A percentile compares a stretch with the other conserved stretches of the same genome.
These are phyloP conservation scores for Sphaerostilbella broomeana DNA, from an alignment of 2,329 filamentous ascomycete genomes.

Conservation along the genomic window DNA sequence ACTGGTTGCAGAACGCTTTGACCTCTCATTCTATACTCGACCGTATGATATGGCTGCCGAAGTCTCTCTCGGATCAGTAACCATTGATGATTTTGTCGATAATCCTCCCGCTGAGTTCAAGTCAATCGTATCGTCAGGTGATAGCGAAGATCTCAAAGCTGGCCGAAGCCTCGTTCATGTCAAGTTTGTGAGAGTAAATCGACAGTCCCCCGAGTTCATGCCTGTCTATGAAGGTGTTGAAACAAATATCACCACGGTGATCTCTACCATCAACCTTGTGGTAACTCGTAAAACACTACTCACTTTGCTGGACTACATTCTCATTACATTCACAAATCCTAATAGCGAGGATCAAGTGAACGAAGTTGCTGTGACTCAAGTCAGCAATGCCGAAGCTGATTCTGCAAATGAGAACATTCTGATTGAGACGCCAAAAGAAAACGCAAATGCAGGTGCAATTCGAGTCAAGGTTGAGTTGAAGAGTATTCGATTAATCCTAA, in stretches of 20 bases:
- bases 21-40: slow-evolving; percentile 78
- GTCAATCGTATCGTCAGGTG: slow-evolving; percentile 86
- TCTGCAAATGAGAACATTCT: slow-evolving; percentile 32
- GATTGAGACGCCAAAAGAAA: slow-evolving; percentile 29
- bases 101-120: slow-evolving; percentile 87
- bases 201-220: slow-evolving; percentile 87
- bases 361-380: slow-evolving; percentile 31
- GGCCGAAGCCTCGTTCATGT: slow-evolving; percentile 79
- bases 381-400: slow-evolving; percentile 22
- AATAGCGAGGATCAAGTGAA: slow-evolving; percentile 37
- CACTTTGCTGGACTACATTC: slow-evolving; percentile 87
- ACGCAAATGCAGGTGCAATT: slow-evolving; percentile 60
- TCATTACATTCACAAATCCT: slow-evolving; percentile 76
- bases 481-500: slow-evolving; percentile 87
- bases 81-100: slow-evolving; percentile 91
- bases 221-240: slow-evolving; percentile 87
- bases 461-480: slow-evolving; percentile 90
- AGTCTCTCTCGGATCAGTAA: slow-evolving; percentile 78
- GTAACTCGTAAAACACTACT: slow-evolving; percentile 90
- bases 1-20: slow-evolving; percentile 82
- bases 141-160: slow-evolving; percentile 63
- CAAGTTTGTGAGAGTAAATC: slow-evolving; percentile 85
- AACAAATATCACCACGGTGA: slow-evolving; percentile 81
- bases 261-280: slow-evolving; percentile 94
- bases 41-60: slow-evolving; percentile 91